Evolutionary conservation across 2,329 filamentous ascomycete species (phyloP), one percentile per base, ranked within the genome.

Genomic region (Calonectria leucothoes): DNA sequence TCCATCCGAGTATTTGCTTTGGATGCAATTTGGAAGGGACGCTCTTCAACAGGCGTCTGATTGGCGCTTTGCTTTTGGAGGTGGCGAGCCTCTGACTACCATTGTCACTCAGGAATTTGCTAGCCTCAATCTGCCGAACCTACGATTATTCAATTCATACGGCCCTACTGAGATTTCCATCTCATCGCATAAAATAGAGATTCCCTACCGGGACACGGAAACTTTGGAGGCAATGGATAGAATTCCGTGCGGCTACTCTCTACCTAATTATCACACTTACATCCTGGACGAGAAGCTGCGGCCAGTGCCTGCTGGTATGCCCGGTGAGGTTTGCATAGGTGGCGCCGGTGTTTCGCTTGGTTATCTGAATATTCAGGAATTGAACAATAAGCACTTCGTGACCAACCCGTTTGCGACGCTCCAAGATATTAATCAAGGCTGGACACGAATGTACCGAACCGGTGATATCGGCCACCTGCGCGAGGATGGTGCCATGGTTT

Each of bases 261-360:
- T 69, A 5, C 71, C 71, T 14, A 70, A 73, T 63, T 70, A 73
- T 33, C 78, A 31, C 52, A 35, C 37, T 1, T 70, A 70, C 33
- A 55, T 74, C 17, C 6, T 74, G 1, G 70, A 72, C 17, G 61
- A 72, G 35, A 20, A 70, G 23, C 11, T 69, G 31, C 14, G 39
- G 15, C 66, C 67, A 12, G 6, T 64, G 23, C 70, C 51, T 1
- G 33, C n/a, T 15, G 71, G 71, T 10, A 45, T 70, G 29, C 35
- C 66, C 8, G 72, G 74, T 4, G 74, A 76, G 45, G 49, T 76
- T 23, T 49, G 29, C 45, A 61, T 74, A 15, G 70, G 71, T 2
- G 87, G 87, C 11, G 79, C 85, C 0, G 85, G 87, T 35, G 82
- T 88, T 4, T 75, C 82, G 2, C 51, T 66, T 1, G 86, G 86